Conservation (phyloP, 164 flowering plant genomes). For the Vitis vinifera region DNA sequence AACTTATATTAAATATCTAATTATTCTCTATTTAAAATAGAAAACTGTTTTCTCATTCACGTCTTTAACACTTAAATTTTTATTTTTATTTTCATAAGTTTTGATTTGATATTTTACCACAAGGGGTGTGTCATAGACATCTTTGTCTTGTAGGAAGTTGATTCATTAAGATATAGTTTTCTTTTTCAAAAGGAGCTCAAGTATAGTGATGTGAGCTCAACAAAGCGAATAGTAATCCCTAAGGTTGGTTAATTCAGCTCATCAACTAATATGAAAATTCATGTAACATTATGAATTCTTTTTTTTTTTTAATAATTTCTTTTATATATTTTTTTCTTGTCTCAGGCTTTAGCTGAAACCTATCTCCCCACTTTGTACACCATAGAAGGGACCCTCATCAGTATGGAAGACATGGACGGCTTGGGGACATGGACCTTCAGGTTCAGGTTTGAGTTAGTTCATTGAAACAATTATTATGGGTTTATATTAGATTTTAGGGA, state of each 20-base stretch:
- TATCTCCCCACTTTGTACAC: slow-evolving; percentile 2
- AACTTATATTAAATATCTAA: no score
- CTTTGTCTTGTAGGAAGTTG: neutral
- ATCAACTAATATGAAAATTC: no score
- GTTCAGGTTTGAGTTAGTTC: slow-evolving; percentile 10
- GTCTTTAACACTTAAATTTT: no score
- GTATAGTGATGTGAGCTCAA: slow-evolving; percentile 7
- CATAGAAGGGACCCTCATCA: slow-evolving; percentile 2
- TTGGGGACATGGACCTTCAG: neutral
- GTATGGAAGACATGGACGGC: slow-evolving; percentile 3
- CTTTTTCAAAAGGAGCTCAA: slow-evolving; percentile 12
- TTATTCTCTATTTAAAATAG: no score
- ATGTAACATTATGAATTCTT: no score
- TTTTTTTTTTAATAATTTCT: neutral
- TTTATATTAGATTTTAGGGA: no score
- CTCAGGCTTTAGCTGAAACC: slow-evolving; percentile 1
- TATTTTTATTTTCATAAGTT: no score
- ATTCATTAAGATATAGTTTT: neutral
- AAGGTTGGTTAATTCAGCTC: slow-evolving; percentile 5
- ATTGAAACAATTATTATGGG: no score
- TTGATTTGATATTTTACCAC: no score
- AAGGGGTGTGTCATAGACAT: no score
- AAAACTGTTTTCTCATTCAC: no score
- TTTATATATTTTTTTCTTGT: neutral
- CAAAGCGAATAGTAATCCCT: slow-evolving; percentile 13